phyloP scores from a whole-genome alignment of 2,329 filamentous ascomycete species.

The Thielaviopsis euricoi region DNA sequence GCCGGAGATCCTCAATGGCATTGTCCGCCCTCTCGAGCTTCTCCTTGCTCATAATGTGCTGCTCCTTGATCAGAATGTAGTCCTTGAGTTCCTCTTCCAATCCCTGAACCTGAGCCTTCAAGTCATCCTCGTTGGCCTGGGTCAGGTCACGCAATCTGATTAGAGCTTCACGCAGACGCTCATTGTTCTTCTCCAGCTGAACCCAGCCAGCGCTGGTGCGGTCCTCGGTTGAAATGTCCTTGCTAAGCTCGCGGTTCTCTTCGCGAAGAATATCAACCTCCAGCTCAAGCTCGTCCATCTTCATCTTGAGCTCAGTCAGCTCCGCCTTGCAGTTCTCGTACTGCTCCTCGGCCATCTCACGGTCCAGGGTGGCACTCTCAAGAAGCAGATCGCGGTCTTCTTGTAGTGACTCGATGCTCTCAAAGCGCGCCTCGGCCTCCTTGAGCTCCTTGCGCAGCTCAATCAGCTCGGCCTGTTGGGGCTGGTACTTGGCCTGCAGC shows the following conservation, averaged over 20 bases:
- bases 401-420: constrained; percentile 40
- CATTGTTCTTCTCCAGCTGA: constrained; percentile 81
- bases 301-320: constrained; percentile 57
- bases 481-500: constrained; percentile 73
- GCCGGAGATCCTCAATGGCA: constrained; percentile 67
- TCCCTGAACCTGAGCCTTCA: constrained; percentile 56
- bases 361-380: constrained; percentile 76
- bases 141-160: constrained; percentile 73
- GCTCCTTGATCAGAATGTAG: constrained; percentile 46
- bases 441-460: constrained; percentile 65
- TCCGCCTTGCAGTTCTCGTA: constrained; percentile 70
- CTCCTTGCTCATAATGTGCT: constrained; percentile 54
- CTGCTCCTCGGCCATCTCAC: constrained; percentile 91
- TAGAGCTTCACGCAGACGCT: constrained; percentile 71
- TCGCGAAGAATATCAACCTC: constrained; percentile 76
- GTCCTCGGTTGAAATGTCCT: constrained; percentile 79
- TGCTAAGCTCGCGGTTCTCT: constrained; percentile 69
- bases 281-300: constrained; percentile 68
- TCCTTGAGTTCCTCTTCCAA: constrained; percentile 61
- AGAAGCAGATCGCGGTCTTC: constrained; percentile 72
- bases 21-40: constrained; percentile 57
- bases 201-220: constrained; percentile 74
- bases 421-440: constrained; percentile 53
- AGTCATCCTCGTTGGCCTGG: constrained; percentile 66
- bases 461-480: constrained; percentile 62